Base-by-base conservation (phyloP, 2,329 filamentous ascomycete species). In the Penicillium glabrum region DNA sequence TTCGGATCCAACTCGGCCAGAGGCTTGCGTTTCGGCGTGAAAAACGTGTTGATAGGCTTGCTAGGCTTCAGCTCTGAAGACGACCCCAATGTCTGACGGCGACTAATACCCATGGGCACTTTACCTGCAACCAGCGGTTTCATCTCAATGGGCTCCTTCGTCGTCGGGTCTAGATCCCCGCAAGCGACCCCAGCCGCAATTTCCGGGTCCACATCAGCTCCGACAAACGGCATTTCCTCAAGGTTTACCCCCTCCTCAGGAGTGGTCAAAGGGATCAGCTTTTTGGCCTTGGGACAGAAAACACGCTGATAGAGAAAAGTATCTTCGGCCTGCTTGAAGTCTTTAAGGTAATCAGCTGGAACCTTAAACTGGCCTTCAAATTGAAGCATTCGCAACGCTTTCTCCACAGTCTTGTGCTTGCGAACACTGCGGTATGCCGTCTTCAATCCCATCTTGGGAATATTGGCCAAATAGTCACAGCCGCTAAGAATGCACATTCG, bases 251-350 rank as follows among this genome's bases (percentile, higher is more conserved):
- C 84, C 6, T 82, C 77, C 0, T 86, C 83, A 0, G 88, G 82
- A 14, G 86, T 80, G 1, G 87, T 95, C 57, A 96, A 80, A 58
- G 91, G 87, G 41, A 96, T 89, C 45, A 98, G 75, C 59, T 86
- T 79, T 56, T 87, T 81, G 43, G 83, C 81, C 37, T 81, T 78
- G 0, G 93, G 92, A 71, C 93, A 98, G 72, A 90, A 99, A 3
- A 98, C 93, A 76, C 95, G 90, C 77, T 97, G 95, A 69, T 98
- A 90, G 19, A 97, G 77, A 69, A 99, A 99, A 0, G 95, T 98
- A 64, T 90, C 80, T 73, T 99, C 95, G 0, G 95, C 95, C 70
- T 93, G 88, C 59, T 86, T 84, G 71, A 98, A 99, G 21, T 85
- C 81, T 8, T 89, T 86, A 27, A 95, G 78, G 70, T 98, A 99